Percentiles rank a stretch among this genome's conserved stretches.
Evolutionary conservation across 2,329 filamentous ascomycete species (phyloP).

Genomic region (Botrytis deweyae): DNA sequence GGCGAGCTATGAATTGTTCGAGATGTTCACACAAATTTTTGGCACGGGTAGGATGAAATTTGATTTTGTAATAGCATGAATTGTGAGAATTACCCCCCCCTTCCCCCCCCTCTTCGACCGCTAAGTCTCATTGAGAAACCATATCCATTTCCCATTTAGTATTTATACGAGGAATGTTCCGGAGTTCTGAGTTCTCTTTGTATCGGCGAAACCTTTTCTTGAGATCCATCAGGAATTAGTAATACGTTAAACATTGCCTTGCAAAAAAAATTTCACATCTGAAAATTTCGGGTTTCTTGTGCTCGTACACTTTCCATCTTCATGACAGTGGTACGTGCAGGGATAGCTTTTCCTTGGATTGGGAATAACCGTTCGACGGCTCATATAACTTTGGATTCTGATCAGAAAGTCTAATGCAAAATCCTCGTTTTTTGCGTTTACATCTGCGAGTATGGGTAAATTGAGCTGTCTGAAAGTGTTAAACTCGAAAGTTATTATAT

Average conservation of each 20-base stretch:
- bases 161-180: background rate
- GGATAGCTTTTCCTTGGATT: accelerated
- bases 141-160: background rate
- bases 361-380: background rate
- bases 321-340: background rate
- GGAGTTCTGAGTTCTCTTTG: background rate
- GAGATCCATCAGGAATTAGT: background rate
- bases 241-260: accelerated
- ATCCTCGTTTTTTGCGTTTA: background rate
- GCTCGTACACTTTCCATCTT: background rate
- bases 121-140: background rate
- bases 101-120: too few relatives aligned
- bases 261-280: background rate
- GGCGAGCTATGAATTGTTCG: background rate
- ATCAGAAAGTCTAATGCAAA: background rate
- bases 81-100: background rate
- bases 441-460: background rate
- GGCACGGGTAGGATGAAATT: background rate
- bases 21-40: background rate
- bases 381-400: accelerated
- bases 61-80: background rate
- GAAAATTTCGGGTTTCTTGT: background rate
- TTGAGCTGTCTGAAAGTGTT: too few relatives aligned
- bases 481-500: background rate
- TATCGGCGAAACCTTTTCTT: background rate